These are phyloP conservation scores for Persicaria tinctoria DNA, from an alignment of 148 eudicot species.

Conservation along the genomic window DNA sequence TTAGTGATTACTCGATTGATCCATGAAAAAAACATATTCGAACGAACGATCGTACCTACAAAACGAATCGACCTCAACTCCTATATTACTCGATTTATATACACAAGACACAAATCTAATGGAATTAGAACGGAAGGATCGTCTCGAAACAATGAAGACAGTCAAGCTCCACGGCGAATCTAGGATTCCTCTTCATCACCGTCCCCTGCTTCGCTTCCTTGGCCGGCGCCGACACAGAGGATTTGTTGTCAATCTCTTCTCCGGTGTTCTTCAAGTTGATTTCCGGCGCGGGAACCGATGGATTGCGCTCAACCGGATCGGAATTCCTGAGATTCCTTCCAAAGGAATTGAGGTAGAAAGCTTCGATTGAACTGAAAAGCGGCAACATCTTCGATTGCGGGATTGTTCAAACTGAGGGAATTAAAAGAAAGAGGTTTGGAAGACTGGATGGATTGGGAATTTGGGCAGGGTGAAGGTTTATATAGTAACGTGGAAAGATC, in stretches of 20 bases:
- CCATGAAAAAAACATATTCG: too few species aligned
- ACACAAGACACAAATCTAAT: too few species aligned
- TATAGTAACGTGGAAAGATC: background rate
- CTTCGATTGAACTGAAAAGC: background rate
- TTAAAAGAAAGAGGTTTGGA: background rate
- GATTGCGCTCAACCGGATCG: background rate
- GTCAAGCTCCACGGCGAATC: slow-evolving; percentile 38
- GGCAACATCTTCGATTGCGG: background rate
- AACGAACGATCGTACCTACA: too few species aligned
- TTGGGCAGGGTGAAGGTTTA: background rate
- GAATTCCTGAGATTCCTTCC: background rate
- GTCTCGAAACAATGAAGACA: slow-evolving; percentile 43
- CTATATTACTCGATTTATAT: too few species aligned
- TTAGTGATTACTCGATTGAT: too few species aligned
- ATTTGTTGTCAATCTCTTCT: background rate
- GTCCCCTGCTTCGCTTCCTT: background rate
- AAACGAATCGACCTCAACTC: too few species aligned
- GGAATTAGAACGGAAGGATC: slow-evolving; percentile 20
- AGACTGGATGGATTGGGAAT: background rate
- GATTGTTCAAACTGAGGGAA: background rate
- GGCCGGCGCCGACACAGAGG: background rate
- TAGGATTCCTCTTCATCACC: slow-evolving; percentile 18
- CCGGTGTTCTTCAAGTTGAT: background rate
- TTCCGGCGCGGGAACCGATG: background rate
- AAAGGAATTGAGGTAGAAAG: background rate